Conservation (phyloP, 1,284 basidiomycete genomes). For the Sporisorium iseilematis-ciliati region DNA sequence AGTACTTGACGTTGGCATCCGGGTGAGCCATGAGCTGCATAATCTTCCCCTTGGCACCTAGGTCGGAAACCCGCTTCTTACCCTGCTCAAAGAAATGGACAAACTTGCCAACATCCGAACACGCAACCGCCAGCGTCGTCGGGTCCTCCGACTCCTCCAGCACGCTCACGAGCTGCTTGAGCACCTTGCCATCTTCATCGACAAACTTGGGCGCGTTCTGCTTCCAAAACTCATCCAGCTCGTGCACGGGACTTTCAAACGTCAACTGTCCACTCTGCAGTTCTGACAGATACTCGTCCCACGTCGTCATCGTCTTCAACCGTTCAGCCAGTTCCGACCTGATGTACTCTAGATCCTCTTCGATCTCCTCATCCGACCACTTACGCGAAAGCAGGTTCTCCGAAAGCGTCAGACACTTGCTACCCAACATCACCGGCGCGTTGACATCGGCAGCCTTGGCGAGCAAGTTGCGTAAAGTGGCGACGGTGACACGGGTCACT, state of each 20-base stretch:
- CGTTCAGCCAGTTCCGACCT: conserved; percentile 82
- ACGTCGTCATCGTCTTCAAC: conserved; percentile 91
- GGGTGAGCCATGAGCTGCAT: conserved; percentile 95
- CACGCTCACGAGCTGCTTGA: conserved; percentile 84
- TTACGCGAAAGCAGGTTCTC: conserved; percentile 86
- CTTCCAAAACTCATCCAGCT: conserved; percentile 97
- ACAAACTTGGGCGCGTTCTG: conserved; percentile 87
- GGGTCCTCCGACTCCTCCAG: conserved; percentile 46
- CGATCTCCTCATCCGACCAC: conserved; percentile 89
- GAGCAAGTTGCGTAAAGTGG: conserved; percentile 87
- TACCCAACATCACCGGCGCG: conserved; percentile 90
- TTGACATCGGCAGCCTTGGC: conserved; percentile 84
- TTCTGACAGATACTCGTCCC: conserved; percentile 94
- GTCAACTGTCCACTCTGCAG: conserved; percentile 88
- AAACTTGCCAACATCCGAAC: conserved; percentile 65
- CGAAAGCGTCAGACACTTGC: conserved; percentile 85
- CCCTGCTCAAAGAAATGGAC: conserved; percentile 62
- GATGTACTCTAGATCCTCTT: conserved; percentile 89
- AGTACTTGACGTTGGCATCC: conserved; percentile 90
- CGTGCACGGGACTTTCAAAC: conserved; percentile 90
- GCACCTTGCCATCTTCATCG: conserved; percentile 92
- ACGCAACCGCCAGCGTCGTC: conserved; percentile 61
- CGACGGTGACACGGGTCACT: conserved; percentile 92
- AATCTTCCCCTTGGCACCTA: conserved; percentile 87
- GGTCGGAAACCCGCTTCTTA: conserved; percentile 77